Conservation (phyloP, 2,329 filamentous ascomycete genomes). For the Gnomoniopsis smithogilvyi region DNA sequence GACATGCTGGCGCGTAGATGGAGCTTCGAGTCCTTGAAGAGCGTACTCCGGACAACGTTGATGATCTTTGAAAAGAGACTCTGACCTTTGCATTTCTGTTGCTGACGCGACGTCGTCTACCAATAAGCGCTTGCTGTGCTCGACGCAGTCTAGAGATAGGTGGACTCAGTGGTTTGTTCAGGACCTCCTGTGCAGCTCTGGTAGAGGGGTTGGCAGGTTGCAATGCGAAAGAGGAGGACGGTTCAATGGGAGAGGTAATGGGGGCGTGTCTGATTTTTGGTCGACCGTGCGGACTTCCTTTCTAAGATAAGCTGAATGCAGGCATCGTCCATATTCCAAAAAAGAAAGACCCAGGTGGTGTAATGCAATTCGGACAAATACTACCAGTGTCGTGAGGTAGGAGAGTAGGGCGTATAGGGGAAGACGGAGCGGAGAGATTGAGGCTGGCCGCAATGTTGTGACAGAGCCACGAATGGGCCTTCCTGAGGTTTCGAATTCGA, state of each 20-base stretch:
- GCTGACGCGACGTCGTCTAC: slow-evolving; percentile 27
- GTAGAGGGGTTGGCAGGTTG: slow-evolving; percentile 22
- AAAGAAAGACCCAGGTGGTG: slow-evolving; percentile 21
- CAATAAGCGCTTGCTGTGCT: slow-evolving; percentile 34
- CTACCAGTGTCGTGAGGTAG: slow-evolving; percentile 13
- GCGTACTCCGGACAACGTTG: slow-evolving; percentile 17
- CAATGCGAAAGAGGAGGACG: slow-evolving; percentile 7
- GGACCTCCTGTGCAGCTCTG: slow-evolving; percentile 29
- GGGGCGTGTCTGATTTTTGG: slow-evolving; percentile 30
- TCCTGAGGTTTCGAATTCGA: slow-evolving; percentile 16
- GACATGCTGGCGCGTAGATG: not conserved
- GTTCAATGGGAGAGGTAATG: slow-evolving; percentile 17
- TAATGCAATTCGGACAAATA: slow-evolving; percentile 27
- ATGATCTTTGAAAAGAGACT: slow-evolving; percentile 25
- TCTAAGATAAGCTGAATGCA: slow-evolving; percentile 42
- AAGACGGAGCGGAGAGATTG: slow-evolving; percentile 6
- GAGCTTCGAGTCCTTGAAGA: slow-evolving; percentile 7
- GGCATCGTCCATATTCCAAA: slow-evolving; percentile 41
- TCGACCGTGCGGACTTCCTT: slow-evolving; percentile 37
- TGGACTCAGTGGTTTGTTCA: slow-evolving; percentile 28
- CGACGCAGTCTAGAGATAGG: slow-evolving; percentile 29
- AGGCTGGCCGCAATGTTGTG: slow-evolving; percentile 1
- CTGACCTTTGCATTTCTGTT: slow-evolving; percentile 29
- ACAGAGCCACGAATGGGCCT: slow-evolving; percentile 19
- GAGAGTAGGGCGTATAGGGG: not conserved